Base-by-base conservation (phyloP, 257 asterid species). In the Nicotiana sylvestris region DNA sequence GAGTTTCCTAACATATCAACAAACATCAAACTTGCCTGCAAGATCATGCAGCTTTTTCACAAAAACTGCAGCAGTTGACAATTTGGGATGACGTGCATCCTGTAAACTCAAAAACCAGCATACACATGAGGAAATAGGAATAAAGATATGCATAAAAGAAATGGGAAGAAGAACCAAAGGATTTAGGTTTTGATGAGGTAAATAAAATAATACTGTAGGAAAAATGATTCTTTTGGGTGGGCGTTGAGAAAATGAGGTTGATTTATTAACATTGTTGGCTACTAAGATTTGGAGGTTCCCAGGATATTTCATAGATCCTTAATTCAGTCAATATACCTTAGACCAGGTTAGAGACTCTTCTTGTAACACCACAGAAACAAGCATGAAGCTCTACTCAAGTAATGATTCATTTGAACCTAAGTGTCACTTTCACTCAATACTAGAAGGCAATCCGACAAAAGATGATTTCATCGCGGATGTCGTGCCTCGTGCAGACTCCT, bases 21-120 rank as follows among this genome's bases (percentile, higher is more conserved):
- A 76, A 76, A 29, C 27, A 58, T 56, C 25, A 86, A 78, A 81
- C 87, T 84, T 85, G 93, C 98, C 97, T 49, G 99, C 98, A 86
- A 96, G 98, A 89, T 93, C 99, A 76, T 94, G 99, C 89, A 93
- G 82, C 69, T 85, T 94, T 84, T 90, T 96, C 85, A 94, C 98
- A 85, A 96, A 94, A 61, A 89, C 95, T 81, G 99, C 97, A 90
- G 99, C 98, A 86, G 90, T 86, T 58, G 99, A 96, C 76, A 96
- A 69, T 87, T 85, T 96, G 87, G 97, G 98, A 78, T 91, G 94
- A 81, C 91, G 93, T 49, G 90, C 81, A 85, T 94, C 98, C 99
- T 96, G 95, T 81, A 85, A 88, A 69, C 64, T 76, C 79, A 83
- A 78, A 33, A 57, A 86, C 65, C 46, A 78, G 62, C 62, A 84